These are phyloP conservation scores for Porpolomopsis calyptriformis DNA, from an alignment of 768 basidiomycete genomes.

Conservation along the genomic window DNA sequence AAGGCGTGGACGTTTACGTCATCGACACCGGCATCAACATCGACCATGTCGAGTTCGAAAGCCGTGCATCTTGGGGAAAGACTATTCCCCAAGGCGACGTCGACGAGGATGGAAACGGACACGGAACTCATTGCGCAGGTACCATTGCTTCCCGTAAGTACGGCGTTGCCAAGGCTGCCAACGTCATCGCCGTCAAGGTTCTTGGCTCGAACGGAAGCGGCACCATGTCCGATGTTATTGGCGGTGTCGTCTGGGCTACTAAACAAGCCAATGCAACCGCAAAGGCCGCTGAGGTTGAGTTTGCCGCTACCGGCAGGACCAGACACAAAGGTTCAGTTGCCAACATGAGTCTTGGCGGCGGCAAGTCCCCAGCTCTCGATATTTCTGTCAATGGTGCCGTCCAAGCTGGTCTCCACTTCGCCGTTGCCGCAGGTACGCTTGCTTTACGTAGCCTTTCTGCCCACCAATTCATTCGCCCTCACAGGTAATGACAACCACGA, in stretches of 20 bases:
- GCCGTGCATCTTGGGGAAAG: slow-evolving; percentile 87
- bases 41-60: slow-evolving; percentile 76
- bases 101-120: slow-evolving; percentile 90
- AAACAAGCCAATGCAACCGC: slow-evolving; percentile 41
- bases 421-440: slow-evolving; percentile 83
- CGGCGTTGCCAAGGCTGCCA: slow-evolving; percentile 91
- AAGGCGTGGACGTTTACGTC: slow-evolving; percentile 88
- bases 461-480: not conserved
- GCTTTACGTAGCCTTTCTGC: not conserved
- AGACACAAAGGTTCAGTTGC: slow-evolving; percentile 89
- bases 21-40: slow-evolving; percentile 87
- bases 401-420: slow-evolving; percentile 79
- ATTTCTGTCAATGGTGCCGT: slow-evolving; percentile 80
- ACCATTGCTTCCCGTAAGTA: slow-evolving; percentile 91
- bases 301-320: slow-evolving; percentile 63
- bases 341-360: slow-evolving; percentile 97
- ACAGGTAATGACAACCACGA: slow-evolving; percentile 75
- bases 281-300: slow-evolving; percentile 51
- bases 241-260: slow-evolving; percentile 78
- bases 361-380: slow-evolving; percentile 80
- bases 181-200: slow-evolving; percentile 85
- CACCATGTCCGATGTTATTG: slow-evolving; percentile 87
- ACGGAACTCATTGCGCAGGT: slow-evolving; percentile 91
- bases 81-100: slow-evolving; percentile 77
- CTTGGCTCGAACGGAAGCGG: slow-evolving; percentile 93